A percentile compares a stretch with the other conserved stretches of the same genome.
Evolutionary conservation across 495 filamentous ascomycete genomes (phyloP).

Genomic region (Hypoxylon intermedium): DNA sequence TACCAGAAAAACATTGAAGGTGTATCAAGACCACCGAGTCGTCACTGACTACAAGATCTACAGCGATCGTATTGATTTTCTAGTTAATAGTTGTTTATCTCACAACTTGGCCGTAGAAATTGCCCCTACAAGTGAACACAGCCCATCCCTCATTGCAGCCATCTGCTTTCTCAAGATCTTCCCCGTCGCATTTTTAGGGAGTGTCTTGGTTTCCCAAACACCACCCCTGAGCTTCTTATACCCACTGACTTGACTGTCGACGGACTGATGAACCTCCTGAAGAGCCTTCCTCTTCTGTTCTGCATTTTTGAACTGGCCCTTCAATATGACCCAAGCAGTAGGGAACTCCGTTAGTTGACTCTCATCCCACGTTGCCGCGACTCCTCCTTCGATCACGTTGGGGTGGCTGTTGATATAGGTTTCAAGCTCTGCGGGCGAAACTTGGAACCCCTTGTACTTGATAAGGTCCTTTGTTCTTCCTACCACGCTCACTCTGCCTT

Average conservation of each 20-base stretch:
- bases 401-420: constrained; percentile 67
- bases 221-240: constrained; percentile 51
- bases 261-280: constrained; percentile 60
- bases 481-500: constrained; percentile 67
- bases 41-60: too few relatives aligned
- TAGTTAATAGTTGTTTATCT: neutral
- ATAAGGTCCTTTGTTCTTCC: constrained; percentile 74
- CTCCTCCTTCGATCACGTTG: constrained; percentile 70
- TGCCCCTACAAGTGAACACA: constrained; percentile 27
- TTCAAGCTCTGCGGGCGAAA: constrained; percentile 77
- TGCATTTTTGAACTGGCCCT: constrained; percentile 48
- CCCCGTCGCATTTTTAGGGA: constrained; percentile 48
- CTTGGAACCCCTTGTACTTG: constrained; percentile 76
- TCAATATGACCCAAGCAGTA: constrained; percentile 70
- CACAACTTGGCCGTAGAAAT: constrained; percentile 27
- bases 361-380: constrained; percentile 69
- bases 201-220: constrained; percentile 40
- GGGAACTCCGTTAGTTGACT: constrained; percentile 71
- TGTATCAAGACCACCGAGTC: too few relatives aligned
- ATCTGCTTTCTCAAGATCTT: constrained; percentile 48
- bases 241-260: constrained; percentile 52
- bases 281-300: constrained; percentile 53
- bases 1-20: too few relatives aligned
- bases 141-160: constrained; percentile 33
- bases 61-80: too few relatives aligned